Evolutionary conservation across 2,329 filamentous ascomycete genomes (phyloP).

Genomic region (Zalaria obscura): DNA sequence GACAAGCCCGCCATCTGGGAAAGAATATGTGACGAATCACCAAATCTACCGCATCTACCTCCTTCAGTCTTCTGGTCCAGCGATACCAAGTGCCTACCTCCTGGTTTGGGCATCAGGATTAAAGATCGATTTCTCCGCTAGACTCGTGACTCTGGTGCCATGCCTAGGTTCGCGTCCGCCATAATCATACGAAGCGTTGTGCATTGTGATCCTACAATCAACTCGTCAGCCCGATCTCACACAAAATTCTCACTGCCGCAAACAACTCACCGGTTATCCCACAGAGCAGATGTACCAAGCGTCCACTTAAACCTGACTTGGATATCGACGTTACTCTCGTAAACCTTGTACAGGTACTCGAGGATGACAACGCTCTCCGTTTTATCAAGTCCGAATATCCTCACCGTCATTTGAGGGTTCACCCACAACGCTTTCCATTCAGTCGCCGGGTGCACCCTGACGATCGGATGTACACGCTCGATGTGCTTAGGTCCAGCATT

Average conservation of each 20-base stretch:
- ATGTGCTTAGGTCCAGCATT: conserved; percentile 48
- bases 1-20: too few relatives aligned
- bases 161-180: conserved; percentile 52
- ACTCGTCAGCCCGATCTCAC: background rate
- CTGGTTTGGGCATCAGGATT: conserved; percentile 49
- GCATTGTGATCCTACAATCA: conserved; percentile 48
- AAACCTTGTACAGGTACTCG: conserved; percentile 53
- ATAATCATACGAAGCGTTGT: conserved; percentile 64
- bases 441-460: conserved; percentile 57
- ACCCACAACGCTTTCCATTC: conserved; percentile 64
- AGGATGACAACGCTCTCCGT: conserved; percentile 56
- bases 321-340: conserved; percentile 56
- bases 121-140: conserved; percentile 60
- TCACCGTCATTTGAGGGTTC: conserved; percentile 53
- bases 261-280: conserved; percentile 45
- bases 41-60: background rate
- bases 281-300: conserved; percentile 49
- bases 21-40: too few relatives aligned
- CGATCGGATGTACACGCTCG: conserved; percentile 54
- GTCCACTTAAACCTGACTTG: conserved; percentile 62
- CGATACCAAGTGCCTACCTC: conserved; percentile 48
- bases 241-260: too few relatives aligned
- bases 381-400: conserved; percentile 55
- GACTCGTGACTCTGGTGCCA: conserved; percentile 55
- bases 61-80: conserved; percentile 20